phyloP scores from a whole-genome alignment of 2,329 filamentous ascomycete species.

The Coniochaeta prunicola region DNA sequence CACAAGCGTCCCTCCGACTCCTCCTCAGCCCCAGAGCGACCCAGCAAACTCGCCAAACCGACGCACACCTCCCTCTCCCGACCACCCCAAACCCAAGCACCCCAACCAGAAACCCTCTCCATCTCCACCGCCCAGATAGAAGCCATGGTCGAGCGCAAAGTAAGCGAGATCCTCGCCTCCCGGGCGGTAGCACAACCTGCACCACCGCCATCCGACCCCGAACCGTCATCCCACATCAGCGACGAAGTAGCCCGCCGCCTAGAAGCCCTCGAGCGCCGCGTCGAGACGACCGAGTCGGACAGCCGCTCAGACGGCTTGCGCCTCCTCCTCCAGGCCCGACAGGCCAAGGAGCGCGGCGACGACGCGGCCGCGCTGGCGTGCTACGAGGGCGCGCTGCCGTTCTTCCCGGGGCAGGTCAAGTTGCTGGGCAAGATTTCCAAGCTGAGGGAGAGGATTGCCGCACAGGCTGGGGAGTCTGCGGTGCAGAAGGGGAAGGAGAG shows the following conservation, averaged over 20 bases:
- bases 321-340: conserved; percentile 82
- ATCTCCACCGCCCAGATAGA: conserved; percentile 74
- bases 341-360: conserved; percentile 79
- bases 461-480: conserved; percentile 3
- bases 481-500: too few species aligned
- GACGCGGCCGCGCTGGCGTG: conserved; percentile 71
- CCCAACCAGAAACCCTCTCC: conserved; percentile 25
- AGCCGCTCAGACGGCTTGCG: conserved; percentile 74
- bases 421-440: conserved; percentile 62
- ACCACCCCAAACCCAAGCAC: conserved; percentile 11
- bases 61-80: conserved; percentile 13
- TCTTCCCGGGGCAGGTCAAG: conserved; percentile 80
- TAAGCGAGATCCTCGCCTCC: conserved; percentile 74
- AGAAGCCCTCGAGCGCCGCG: conserved; percentile 78
- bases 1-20: conserved; percentile 30
- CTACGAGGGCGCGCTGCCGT: conserved; percentile 78
- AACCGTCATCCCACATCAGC: conserved; percentile 47
- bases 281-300: conserved; percentile 60
- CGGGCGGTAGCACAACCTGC: conserved; percentile 20
- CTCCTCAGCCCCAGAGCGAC: conserved; percentile 30
- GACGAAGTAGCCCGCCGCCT: conserved; percentile 75
- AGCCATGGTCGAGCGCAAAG: conserved; percentile 85
- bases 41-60: conserved; percentile 39
- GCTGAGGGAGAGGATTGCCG: conserved; percentile 45
- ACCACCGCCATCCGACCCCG: conserved; percentile 13